Base-by-base conservation (phyloP, 192 early-diverging fungal species). In the Bifiguratus adelaidae region DNA sequence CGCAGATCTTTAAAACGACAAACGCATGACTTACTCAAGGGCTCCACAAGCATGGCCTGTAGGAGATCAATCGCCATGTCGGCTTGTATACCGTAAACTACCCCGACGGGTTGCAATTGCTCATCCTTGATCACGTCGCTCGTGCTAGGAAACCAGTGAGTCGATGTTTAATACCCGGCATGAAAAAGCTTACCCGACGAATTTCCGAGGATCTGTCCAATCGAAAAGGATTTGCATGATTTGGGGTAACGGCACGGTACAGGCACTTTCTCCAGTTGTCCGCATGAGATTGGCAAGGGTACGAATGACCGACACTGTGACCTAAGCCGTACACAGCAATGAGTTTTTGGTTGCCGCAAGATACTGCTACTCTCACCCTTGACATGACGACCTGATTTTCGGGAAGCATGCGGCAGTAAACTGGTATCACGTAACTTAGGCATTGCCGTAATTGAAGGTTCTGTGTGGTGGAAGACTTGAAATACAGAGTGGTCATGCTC, bases 391-490 rank as follows among this genome's bases (percentile, higher is more conserved):
- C 56, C 58, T 92, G 91, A 63, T 85, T 86, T 0, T 80, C 77
- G 34, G 65, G 50, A 7, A 79, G 70, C 22, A 89, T 87, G 48
- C 85, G 77, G 54, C 86, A 81, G 53, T 76, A 91, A 9, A 83
- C 83, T 4, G 86, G 89, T 45, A 95, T 75, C 42, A 95, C 92
- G 55, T 91, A 95, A 16, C 71, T 76, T 13, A 95, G 71, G 50
- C 89, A 95, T 56, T 92, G 89, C 1, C 84, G 69, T 43, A 89
- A 61, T 7, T 78, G 68, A 38, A 80, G 63, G 52, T 90, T 91
- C 25, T 44, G 50, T 7, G 52, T 62, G 6, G 83, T 89, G 1
- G 61, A 48, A 12, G 85, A 82, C 57, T 90, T 79, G 60, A 84
- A 92, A 61, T 92, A 95, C n/a, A 91, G 58, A 0, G 86, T 60